Base-by-base conservation (phyloP, 306 rosid species). In the Trifolium dubium region DNA sequence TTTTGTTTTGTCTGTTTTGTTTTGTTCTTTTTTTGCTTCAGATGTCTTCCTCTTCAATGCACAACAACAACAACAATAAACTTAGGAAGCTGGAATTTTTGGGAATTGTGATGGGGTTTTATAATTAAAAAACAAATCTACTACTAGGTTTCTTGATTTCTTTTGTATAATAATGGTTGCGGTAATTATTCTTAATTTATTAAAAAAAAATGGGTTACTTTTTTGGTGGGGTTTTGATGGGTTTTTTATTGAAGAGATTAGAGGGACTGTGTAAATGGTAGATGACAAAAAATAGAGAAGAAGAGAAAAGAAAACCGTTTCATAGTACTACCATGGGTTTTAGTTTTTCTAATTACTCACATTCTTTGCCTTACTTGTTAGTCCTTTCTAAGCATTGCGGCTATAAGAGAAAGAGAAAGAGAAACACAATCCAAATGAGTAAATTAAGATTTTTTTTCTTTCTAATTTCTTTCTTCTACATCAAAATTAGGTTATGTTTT, bases 361-460 rank as follows among this genome's bases (percentile, higher is more conserved):
- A 87, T 89, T 89, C 93, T 76, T 85, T 80, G 69, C 73, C 92
- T 87, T 84, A 74, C 83, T 87, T 85, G 80, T 80, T 55, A 76
- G 78, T 63, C 53, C 75, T 81, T 86, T 86, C 85, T 43, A 60
- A 78, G 53, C 78, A 81, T 64, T 67, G 77, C 30, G 46, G 70
- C 70, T 35, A 34, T 29, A 67, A 7, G 29, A 51, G 31, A 34
- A 47, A 7, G 29, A 51, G 31, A 34, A 47, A 56, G 69, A 28
- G 37, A 73, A 23, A 49, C 6, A 67, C 0, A 72, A 71, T 83
- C 85, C 83, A 62, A 81, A 75, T 74, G 58, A 70, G 19, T 56
- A 81, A 71, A 71, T 13, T 17, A 58, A 64, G 41, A 29, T 61
- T 40, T 39, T 80, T 54, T 18, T 74, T n/a, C n/a, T n/a, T n/a